Base-by-base conservation (phyloP, 768 basidiomycete species). In the Polyporus arcularius region DNA sequence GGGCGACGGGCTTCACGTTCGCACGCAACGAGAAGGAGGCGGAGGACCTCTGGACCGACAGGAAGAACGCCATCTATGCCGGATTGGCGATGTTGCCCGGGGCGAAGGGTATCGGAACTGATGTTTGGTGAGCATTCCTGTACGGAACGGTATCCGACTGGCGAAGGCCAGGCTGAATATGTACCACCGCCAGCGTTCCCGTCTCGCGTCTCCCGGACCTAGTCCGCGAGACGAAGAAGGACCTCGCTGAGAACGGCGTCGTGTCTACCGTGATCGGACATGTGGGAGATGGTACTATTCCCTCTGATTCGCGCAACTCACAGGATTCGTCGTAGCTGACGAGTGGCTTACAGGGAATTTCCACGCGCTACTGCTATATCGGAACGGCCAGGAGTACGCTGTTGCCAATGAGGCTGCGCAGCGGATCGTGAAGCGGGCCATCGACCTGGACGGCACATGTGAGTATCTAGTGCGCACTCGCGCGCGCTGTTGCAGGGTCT, bases 391-490 rank as follows among this genome's bases (percentile, higher is more conserved):
- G 28, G 78, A 79, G 64, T 69, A 74, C 30, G 63, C 62, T 30
- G 64, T 50, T 6, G 74, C 72, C 12, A 70, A 66, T 11, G 73
- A 68, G 1, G 71, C 74, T 8, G 86, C 86, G 5, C 76, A 82
- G 56, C 73, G 85, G 53, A 85, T 91, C 83, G 85, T 90, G 2
- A 73, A 80, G 63, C 78, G 87, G 11, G 89, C 89, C 2, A 85
- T 91, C 57, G 80, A 76, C 16, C 76, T 91, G 49, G 89, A 90
- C 64, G 89, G 89, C 18, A 90, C 89, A 43, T 91, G 89, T 66
- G 42, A 43, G 42, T 35, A 35, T 35, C 21, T 26, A 26, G 21
- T 26, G 21, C 21, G 21, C 21, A 26, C 21, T 26, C 21, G 21
- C 21, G 21, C 21, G 21, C 21, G 21, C 21, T 26, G 21, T 26